Percentiles rank a stretch among this genome's conserved stretches.
Evolutionary conservation across 129 eudicot genomes (phyloP).

Genomic region (Ambrosia trifida): DNA sequence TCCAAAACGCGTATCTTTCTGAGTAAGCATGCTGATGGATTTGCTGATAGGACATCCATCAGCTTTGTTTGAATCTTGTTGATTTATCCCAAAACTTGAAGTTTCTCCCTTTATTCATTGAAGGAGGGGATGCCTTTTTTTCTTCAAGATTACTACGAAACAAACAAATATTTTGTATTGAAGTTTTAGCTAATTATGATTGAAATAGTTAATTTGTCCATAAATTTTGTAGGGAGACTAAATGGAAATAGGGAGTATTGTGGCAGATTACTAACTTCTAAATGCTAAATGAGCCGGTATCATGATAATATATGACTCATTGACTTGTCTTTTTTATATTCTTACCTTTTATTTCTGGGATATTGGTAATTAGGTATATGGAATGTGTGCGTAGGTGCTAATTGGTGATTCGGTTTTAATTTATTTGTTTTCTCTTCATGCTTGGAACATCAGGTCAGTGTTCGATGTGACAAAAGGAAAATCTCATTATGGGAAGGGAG

Average conservation of each 20-base stretch:
- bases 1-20: not conserved
- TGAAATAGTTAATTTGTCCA: not conserved
- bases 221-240: not conserved
- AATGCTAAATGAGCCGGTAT: not conserved
- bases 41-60: not conserved
- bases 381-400: not conserved
- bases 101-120: not conserved
- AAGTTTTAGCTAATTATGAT: not conserved
- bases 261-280: not conserved
- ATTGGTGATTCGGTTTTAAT: not conserved
- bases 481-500: conserved; percentile 86
- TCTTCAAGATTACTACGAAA: not conserved
- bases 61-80: not conserved
- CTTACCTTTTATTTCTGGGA: not conserved
- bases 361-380: not conserved
- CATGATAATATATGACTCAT: not conserved
- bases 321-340: not conserved
- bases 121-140: not conserved
- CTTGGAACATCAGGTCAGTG: conserved; percentile 60
- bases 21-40: conserved; percentile 13
- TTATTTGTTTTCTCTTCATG: not conserved
- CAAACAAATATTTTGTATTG: not conserved
- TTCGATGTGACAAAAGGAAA: conserved; percentile 93
- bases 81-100: not conserved
- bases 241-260: not conserved